Percentiles rank a stretch among this genome's conserved stretches.
Conservation (phyloP, 2,329 filamentous ascomycete genomes). For the Ceratocystis ficicola region DNA sequence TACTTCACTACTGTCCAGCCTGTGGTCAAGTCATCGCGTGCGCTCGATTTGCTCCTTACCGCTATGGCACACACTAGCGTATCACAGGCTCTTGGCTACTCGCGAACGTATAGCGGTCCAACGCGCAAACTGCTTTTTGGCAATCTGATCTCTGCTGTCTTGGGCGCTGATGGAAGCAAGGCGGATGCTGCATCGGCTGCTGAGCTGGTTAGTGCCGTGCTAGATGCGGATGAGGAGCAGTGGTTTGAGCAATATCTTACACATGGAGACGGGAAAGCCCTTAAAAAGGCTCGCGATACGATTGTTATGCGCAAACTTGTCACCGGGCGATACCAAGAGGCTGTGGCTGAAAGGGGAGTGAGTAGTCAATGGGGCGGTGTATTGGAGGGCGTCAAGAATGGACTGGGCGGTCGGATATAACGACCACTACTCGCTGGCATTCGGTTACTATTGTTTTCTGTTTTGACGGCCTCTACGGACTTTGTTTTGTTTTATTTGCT, state of each 20-base stretch:
- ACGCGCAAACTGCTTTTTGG: slow-evolving; percentile 55
- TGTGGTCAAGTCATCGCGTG: slow-evolving; percentile 50
- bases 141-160: slow-evolving; percentile 48
- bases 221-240: slow-evolving; percentile 56
- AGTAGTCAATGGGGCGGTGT: slow-evolving; percentile 39
- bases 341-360: slow-evolving; percentile 34
- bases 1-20: slow-evolving; percentile 70
- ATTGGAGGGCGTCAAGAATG: slow-evolving; percentile 40
- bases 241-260: slow-evolving; percentile 63
- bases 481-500: slow-evolving; percentile 8
- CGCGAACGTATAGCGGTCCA: slow-evolving; percentile 49
- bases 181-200: slow-evolving; percentile 44
- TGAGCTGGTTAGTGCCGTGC: slow-evolving; percentile 60
- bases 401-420: slow-evolving; percentile 26
- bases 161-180: slow-evolving; percentile 33
- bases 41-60: slow-evolving; percentile 55
- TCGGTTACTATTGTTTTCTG: not conserved
- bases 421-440: not conserved
- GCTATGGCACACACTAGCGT: slow-evolving; percentile 56
- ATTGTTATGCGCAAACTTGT: slow-evolving; percentile 62
- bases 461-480: slow-evolving; percentile 9
- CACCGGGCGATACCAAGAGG: slow-evolving; percentile 45
- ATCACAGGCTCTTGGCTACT: slow-evolving; percentile 62
- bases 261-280: slow-evolving; percentile 49
- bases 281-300: slow-evolving; percentile 58